Evolutionary conservation across 164 flowering plant species (phyloP), one percentile per base, ranked within the genome.

Genomic region (Platanus orientalis): DNA sequence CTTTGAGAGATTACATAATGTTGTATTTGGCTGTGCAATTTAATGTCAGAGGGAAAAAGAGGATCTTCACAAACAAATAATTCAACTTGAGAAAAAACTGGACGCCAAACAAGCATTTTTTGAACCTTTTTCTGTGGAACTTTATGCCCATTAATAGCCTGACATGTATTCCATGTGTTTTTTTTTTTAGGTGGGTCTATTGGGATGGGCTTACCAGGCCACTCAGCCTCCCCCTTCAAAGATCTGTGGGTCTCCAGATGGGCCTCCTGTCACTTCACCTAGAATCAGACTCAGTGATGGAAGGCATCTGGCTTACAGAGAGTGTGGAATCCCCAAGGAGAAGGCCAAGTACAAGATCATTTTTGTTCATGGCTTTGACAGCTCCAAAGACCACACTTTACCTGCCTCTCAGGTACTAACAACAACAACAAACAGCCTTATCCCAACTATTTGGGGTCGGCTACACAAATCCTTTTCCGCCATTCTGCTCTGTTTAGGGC

Each of bases 91-190:
- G 72, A 74, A 75, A 70, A 62, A 79, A 56, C 79, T 90, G 61
- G 90, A 93, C 74, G 80, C 76, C 5, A 85, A 84, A 65, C 98
- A 90, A 73, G 84, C 83, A 13, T 34, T 3, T 3, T 36, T 32
- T 32, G 39, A n/a, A n/a, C n/a, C n/a, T n/a, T n/a, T 57, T 27
- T n/a, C 25, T 60, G 52, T 47, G 53, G 25, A 56, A 29, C 23
- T 32, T 56, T 32, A 56, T 6, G 5, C 42, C 25, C 7, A 13
- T 24, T 52, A 52, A 9, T 1, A 4, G 6, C 10, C 4, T 25
- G 10, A 52, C 20, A 26, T 25, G 51, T n/a, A n/a, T n/a, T n/a
- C n/a, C n/a, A n/a, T n/a, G n/a, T n/a, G n/a, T n/a, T n/a, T n/a
- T n/a, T n/a, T n/a, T n/a, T n/a, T n/a, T n/a, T n/a, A n/a, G 45